Evolutionary conservation across 169 alveolate genomes (phyloP).

Genomic region (Cryptosporidium sp.): DNA sequence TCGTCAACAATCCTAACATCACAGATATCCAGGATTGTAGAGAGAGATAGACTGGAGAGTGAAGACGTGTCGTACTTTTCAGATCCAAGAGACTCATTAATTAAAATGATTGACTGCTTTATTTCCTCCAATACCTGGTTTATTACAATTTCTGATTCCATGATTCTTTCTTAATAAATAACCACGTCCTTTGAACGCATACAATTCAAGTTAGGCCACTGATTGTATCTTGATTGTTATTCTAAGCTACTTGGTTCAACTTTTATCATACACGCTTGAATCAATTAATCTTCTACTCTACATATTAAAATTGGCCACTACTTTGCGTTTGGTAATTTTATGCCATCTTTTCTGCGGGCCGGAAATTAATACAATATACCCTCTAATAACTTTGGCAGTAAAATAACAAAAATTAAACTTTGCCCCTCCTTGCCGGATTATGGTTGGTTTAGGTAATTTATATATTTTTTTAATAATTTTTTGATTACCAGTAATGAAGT

Average conservation of each 20-base stretch:
- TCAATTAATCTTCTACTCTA: constrained; percentile 10
- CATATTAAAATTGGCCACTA: constrained; percentile 20
- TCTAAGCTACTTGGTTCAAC: constrained; percentile 6
- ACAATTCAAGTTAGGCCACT: constrained; percentile 20
- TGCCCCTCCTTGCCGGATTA: constrained; percentile 41
- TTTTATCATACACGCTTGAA: constrained; percentile 21
- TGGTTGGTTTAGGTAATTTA: neutral
- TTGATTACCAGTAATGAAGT: neutral
- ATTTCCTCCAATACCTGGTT: constrained; percentile 56
- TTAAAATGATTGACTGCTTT: constrained; percentile 48
- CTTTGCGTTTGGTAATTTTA: constrained; percentile 33
- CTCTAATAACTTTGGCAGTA: constrained; percentile 29
- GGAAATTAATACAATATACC: neutral
- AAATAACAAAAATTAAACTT: constrained; percentile 3
- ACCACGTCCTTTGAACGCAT: constrained; percentile 5
- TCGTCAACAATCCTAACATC: constrained; percentile 58
- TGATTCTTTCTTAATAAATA: neutral
- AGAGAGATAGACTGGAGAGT: constrained; percentile 31
- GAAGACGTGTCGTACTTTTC: constrained; percentile 61
- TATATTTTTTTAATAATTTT: neutral
- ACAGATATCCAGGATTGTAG: constrained; percentile 45
- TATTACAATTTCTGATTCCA: constrained; percentile 48
- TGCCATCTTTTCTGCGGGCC: constrained; percentile 51
- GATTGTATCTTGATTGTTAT: constrained; percentile 4
- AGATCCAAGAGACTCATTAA: constrained; percentile 44